Evolutionary conservation across 2,329 filamentous ascomycete genomes (phyloP).

Genomic region (Hypocreales sp.): DNA sequence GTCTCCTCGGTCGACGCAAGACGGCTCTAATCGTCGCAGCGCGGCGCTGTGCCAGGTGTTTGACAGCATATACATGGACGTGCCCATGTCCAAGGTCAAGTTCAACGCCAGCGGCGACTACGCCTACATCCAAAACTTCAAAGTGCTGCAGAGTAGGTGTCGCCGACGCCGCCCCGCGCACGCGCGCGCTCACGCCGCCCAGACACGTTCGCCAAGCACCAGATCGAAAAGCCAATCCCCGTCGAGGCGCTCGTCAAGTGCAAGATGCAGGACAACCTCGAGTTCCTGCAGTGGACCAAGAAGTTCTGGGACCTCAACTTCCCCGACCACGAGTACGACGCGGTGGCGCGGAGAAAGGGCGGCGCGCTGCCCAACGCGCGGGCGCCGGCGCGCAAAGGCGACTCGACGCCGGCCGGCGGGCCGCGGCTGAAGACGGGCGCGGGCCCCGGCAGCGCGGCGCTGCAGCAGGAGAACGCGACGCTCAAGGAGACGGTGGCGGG

Average conservation of each 20-base stretch:
- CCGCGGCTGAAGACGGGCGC: constrained; percentile 29
- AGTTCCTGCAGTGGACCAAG: constrained; percentile 96
- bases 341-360: constrained; percentile 69
- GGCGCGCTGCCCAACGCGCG: constrained; percentile 42
- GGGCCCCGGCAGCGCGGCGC: constrained; percentile 49
- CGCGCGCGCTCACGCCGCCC: constrained; percentile 4
- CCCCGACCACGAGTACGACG: constrained; percentile 93
- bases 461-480: constrained; percentile 73
- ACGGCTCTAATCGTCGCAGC: constrained; percentile 41
- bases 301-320: constrained; percentile 97
- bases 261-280: constrained; percentile 99
- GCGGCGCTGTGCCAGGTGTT: constrained; percentile 95
- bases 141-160: constrained; percentile 77
- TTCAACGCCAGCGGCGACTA: constrained; percentile 98
- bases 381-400: constrained; percentile 34
- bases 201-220: constrained; percentile 77
- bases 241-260: constrained; percentile 87
- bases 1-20: too few relatives aligned
- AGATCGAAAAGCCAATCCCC: constrained; percentile 77
- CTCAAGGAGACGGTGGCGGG: constrained; percentile 93
- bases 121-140: constrained; percentile 96
- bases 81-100: constrained; percentile 91
- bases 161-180: constrained; percentile 2
- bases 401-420: constrained; percentile 40
- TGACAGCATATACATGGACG: constrained; percentile 92